phyloP scores from a whole-genome alignment of 2,329 filamentous ascomycete species.

The Xylariales sp. region DNA sequence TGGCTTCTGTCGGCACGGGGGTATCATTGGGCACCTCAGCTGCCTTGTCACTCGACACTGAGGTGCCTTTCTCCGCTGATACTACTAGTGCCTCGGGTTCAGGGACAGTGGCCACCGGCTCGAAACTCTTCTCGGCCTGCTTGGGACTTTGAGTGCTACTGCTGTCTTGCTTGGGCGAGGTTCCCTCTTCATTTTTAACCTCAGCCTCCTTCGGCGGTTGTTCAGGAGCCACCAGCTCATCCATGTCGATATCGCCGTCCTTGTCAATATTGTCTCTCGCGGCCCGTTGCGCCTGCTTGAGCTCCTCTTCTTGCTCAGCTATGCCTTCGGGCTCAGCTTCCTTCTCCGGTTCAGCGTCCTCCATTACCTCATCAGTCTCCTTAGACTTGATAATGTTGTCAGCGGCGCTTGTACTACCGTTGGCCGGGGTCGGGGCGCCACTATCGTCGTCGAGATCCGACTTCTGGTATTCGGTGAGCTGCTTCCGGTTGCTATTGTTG shows the following conservation, averaged over 20 bases:
- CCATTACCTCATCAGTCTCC: slow-evolving; percentile 36
- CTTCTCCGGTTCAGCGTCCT: slow-evolving; percentile 20
- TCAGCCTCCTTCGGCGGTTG: slow-evolving; percentile 20
- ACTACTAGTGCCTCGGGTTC: neutral
- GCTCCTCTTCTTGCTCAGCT: slow-evolving; percentile 19
- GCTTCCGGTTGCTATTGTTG: slow-evolving; percentile 39
- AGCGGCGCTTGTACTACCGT: slow-evolving; percentile 24
- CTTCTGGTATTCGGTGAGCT: slow-evolving; percentile 48
- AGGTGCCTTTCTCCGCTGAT: slow-evolving; percentile 4
- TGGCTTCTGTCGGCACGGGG: neutral
- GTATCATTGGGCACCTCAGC: slow-evolving; percentile 2
- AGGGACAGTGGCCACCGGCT: neutral
- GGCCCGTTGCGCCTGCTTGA: slow-evolving; percentile 16
- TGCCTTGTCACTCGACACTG: slow-evolving; percentile 3
- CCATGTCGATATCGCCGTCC: slow-evolving; percentile 50
- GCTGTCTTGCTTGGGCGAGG: neutral
- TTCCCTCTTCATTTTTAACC: slow-evolving; percentile 34
- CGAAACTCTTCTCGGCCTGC: neutral
- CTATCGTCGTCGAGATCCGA: slow-evolving; percentile 38
- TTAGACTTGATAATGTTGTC: slow-evolving; percentile 31
- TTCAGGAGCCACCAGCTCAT: slow-evolving; percentile 28
- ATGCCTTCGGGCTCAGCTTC: slow-evolving; percentile 14
- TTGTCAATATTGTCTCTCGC: slow-evolving; percentile 30
- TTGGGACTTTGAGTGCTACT: slow-evolving; percentile 1
- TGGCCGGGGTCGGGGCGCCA: slow-evolving; percentile 32